Conservation (phyloP, 2,329 filamentous ascomycete genomes). For the Akanthomyces muscarius region DNA sequence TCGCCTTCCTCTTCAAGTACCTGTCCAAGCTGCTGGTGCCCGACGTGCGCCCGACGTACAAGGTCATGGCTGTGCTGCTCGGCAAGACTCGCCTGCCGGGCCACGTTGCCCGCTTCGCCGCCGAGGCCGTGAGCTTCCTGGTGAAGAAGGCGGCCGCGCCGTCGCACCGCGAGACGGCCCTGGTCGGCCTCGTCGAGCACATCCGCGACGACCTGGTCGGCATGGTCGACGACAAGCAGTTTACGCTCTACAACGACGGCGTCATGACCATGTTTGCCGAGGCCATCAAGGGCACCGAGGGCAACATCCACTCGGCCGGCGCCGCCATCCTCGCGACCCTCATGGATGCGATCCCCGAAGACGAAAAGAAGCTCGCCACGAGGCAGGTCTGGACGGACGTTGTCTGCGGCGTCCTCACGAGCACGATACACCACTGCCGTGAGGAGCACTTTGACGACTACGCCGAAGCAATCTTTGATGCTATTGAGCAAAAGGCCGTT, state of each 20-base stretch:
- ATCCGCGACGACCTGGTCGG: slow-evolving; percentile 64
- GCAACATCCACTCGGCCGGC: slow-evolving; percentile 57
- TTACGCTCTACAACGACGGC: slow-evolving; percentile 74
- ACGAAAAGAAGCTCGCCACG: slow-evolving; percentile 46
- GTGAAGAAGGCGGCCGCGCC: slow-evolving; percentile 80
- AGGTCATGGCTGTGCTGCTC: slow-evolving; percentile 77
- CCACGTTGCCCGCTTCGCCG: slow-evolving; percentile 87
- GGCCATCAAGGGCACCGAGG: slow-evolving; percentile 62
- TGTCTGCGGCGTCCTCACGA: slow-evolving; percentile 71
- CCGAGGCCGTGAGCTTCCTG: slow-evolving; percentile 91
- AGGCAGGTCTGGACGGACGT: slow-evolving; percentile 58
- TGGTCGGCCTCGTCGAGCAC: slow-evolving; percentile 68
- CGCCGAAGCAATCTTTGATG: slow-evolving; percentile 56
- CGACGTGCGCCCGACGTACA: slow-evolving; percentile 78
- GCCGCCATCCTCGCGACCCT: slow-evolving; percentile 50
- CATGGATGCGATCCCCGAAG: slow-evolving; percentile 46
- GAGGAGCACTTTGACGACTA: slow-evolving; percentile 69
- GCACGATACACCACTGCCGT: slow-evolving; percentile 77
- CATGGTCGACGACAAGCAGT: slow-evolving; percentile 51
- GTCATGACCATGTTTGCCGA: slow-evolving; percentile 91
- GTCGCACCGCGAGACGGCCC: slow-evolving; percentile 68
- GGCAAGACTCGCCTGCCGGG: slow-evolving; percentile 78
- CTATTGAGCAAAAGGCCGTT: slow-evolving; percentile 33
- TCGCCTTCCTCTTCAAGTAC: slow-evolving; percentile 97
- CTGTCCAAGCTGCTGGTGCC: slow-evolving; percentile 81